A percentile compares a stretch with the other conserved stretches of the same genome.
These are phyloP conservation scores for Lathyrus tuberosus DNA, from an alignment of 306 rosid genomes.

Conservation along the genomic window DNA sequence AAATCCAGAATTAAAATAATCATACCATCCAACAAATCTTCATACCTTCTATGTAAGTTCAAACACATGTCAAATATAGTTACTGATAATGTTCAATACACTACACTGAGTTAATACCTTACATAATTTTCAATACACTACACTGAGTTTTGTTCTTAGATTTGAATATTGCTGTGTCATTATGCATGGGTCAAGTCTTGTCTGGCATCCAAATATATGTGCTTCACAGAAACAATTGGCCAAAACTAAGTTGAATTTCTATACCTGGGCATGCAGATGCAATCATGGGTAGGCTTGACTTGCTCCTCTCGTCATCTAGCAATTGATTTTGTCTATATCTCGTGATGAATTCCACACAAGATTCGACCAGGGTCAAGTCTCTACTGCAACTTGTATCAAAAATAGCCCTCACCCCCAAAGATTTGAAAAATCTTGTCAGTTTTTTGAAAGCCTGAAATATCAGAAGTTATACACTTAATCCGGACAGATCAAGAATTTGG, in stretches of 20 bases:
- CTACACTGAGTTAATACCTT: neutral
- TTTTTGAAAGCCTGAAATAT: slow-evolving; percentile 71
- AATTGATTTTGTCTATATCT: slow-evolving; percentile 66
- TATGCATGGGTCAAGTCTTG: slow-evolving; percentile 7
- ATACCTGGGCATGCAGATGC: slow-evolving; percentile 99
- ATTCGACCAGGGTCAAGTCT: slow-evolving; percentile 80
- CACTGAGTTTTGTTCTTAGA: neutral
- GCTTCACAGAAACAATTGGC: slow-evolving; percentile 29
- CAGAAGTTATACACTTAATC: slow-evolving; percentile 19
- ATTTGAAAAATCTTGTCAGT: slow-evolving; percentile 78
- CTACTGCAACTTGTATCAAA: slow-evolving; percentile 94
- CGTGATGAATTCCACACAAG: slow-evolving; percentile 79
- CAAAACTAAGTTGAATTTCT: slow-evolving; percentile 24
- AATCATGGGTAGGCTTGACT: slow-evolving; percentile 73
- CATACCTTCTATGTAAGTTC: slow-evolving; percentile 9
- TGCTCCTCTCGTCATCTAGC: slow-evolving; percentile 51
- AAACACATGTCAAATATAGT: neutral
- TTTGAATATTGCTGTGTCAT: neutral
- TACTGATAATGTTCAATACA: too few relatives aligned
- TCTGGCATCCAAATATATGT: slow-evolving; percentile 14
- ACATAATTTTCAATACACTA: neutral
- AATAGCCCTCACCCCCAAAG: slow-evolving; percentile 84
- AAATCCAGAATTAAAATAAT: neutral
- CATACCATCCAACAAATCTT: slow-evolving; percentile 26
- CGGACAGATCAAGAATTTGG: slow-evolving; percentile 6